Conservation (phyloP, 2,329 filamentous ascomycete species). For the Fusarium nurragi region DNA sequence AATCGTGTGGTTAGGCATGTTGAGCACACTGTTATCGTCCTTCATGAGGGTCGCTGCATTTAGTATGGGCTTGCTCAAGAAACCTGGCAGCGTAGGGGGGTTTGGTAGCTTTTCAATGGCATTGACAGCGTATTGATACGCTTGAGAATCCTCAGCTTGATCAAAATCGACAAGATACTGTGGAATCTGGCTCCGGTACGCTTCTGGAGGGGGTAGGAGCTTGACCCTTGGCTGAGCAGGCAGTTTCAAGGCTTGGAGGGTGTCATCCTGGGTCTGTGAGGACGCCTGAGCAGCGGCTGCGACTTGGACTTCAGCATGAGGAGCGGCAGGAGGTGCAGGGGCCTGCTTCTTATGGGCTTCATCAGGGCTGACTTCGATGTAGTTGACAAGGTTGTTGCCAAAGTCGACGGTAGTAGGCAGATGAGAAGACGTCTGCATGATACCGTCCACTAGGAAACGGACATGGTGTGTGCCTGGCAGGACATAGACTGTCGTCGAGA, state of each 20-base stretch:
- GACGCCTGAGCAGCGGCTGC: conserved; percentile 17
- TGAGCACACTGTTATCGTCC: conserved; percentile 96
- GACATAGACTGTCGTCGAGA: conserved; percentile 82
- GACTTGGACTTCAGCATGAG: conserved; percentile 39
- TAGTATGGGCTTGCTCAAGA: conserved; percentile 92
- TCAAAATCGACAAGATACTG: conserved; percentile 89
- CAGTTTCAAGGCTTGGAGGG: conserved; percentile 1
- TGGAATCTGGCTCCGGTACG: conserved; percentile 80
- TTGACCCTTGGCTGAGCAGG: conserved; percentile 60
- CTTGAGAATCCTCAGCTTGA: conserved; percentile 78
- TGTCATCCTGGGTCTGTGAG: conserved; percentile 12
- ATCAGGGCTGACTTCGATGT: conserved; percentile 89
- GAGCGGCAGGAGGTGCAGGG: conserved; percentile 47
- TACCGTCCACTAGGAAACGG: conserved; percentile 93
- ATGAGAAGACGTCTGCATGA: conserved; percentile 88
- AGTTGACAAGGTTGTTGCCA: conserved; percentile 97
- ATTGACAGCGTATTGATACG: conserved; percentile 77
- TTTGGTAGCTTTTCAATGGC: conserved; percentile 83
- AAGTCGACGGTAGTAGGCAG: conserved; percentile 97
- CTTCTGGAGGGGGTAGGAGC: conserved; percentile 62
- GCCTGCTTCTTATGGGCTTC: conserved; percentile 59
- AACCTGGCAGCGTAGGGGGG: conserved; percentile 87
- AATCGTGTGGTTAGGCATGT: conserved; percentile 96
- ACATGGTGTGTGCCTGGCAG: conserved; percentile 95
- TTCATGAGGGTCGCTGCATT: conserved; percentile 93